Percentiles rank a stretch among this genome's conserved stretches.
These are phyloP conservation scores for Mortierella sp. DNA, from an alignment of 371 early-diverging fungal species.

Conservation along the genomic window DNA sequence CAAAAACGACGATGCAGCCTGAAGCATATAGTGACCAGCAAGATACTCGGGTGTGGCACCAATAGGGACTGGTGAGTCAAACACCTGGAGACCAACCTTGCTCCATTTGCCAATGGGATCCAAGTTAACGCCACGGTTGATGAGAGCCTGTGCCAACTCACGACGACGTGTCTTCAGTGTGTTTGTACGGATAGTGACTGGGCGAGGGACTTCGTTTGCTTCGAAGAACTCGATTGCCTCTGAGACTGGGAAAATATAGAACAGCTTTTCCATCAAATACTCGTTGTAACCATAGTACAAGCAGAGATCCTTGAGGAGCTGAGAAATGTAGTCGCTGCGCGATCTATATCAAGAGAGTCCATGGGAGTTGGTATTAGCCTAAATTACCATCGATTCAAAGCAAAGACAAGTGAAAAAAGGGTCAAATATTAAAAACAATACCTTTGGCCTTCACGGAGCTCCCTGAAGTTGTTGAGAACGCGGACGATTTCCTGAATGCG, in stretches of 20 bases:
- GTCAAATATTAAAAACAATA: slow-evolving; percentile 32
- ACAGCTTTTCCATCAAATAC: slow-evolving; percentile 92
- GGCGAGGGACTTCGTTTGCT: slow-evolving; percentile 98
- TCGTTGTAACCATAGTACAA: slow-evolving; percentile 96
- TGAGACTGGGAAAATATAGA: slow-evolving; percentile 89
- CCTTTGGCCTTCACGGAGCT: slow-evolving; percentile 79
- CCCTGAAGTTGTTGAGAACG: slow-evolving; percentile 88
- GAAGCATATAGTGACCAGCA: slow-evolving; percentile 99
- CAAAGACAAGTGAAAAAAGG: not conserved
- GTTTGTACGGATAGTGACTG: slow-evolving; percentile 98
- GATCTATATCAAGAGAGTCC: slow-evolving; percentile 54
- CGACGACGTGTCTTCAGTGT: slow-evolving; percentile 95
- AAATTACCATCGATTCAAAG: not conserved
- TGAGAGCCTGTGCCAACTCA: slow-evolving; percentile 94
- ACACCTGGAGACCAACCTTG: slow-evolving; percentile 92
- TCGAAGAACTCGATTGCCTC: slow-evolving; percentile 98
- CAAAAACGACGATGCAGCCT: slow-evolving; percentile 98
- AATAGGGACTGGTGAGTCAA: slow-evolving; percentile 91
- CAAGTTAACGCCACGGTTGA: slow-evolving; percentile 97
- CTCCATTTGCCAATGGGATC: slow-evolving; percentile 97
- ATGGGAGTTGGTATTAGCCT: not conserved
- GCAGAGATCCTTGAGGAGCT: slow-evolving; percentile 88
- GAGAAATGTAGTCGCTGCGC: slow-evolving; percentile 87
- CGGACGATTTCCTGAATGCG: slow-evolving; percentile 92
- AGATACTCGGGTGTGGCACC: slow-evolving; percentile 99